Percentiles rank a stretch among this genome's conserved stretches.
phyloP scores from a whole-genome alignment of 306 rosid species.

The Aeschynomene evenia region DNA sequence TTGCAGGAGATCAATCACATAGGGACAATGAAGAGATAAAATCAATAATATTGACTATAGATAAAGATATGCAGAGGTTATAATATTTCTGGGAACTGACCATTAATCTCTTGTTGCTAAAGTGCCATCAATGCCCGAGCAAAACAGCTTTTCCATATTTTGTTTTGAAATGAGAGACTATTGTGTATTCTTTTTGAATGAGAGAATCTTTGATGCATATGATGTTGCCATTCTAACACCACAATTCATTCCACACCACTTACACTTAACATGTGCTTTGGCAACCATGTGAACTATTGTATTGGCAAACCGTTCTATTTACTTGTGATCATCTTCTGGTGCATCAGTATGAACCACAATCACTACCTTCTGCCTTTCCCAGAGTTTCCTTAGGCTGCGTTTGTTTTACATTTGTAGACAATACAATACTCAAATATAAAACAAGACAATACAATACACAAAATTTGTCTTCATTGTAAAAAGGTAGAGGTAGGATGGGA shows the following conservation, averaged over 20 bases:
- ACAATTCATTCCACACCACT: too few relatives aligned
- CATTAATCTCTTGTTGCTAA: background rate
- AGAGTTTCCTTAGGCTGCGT: too few relatives aligned
- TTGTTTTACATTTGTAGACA: too few relatives aligned
- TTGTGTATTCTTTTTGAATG: background rate
- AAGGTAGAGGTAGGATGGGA: too few relatives aligned
- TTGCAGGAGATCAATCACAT: constrained; percentile 56
- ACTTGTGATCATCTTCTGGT: background rate
- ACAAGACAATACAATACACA: too few relatives aligned
- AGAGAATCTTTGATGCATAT: background rate
- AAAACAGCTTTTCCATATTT: background rate
- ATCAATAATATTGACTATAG: constrained; percentile 31
- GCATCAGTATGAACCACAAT: background rate
- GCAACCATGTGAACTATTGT: background rate
- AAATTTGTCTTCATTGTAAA: too few relatives aligned
- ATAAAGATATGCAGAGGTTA: constrained; percentile 41
- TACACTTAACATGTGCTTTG: background rate
- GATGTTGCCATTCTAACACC: background rate
- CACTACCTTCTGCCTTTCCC: background rate
- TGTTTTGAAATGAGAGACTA: background rate
- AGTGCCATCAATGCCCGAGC: background rate
- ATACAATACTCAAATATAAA: too few relatives aligned
- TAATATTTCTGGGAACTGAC: constrained; percentile 9
- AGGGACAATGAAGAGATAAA: constrained; percentile 40
- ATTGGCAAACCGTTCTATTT: too few relatives aligned